Conservation (phyloP, 345 rosid genomes). For the Lepidium aucheri region DNA sequence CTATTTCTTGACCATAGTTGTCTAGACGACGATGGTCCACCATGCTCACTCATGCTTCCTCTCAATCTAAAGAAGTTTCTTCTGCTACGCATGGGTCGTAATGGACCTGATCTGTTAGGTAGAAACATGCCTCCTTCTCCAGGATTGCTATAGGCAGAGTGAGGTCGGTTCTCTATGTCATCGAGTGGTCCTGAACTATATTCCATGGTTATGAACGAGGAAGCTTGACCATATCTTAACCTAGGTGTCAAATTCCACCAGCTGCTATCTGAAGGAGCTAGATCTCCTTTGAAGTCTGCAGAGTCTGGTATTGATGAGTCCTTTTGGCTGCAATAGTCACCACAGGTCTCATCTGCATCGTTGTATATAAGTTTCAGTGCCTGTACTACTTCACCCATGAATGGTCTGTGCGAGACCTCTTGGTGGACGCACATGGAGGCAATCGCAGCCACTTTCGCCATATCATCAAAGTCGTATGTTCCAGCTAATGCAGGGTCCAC, state of each 20-base stretch:
- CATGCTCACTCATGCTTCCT: conserved; percentile 96
- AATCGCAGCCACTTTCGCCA: conserved; percentile 97
- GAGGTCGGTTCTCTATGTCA: conserved; percentile 55
- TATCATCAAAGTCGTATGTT: conserved; percentile 70
- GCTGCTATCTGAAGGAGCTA: conserved; percentile 69
- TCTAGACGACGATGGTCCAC: conserved; percentile 39
- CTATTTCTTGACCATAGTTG: conserved; percentile 23
- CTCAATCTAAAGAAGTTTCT: conserved; percentile 56
- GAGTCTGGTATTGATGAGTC: conserved; percentile 81
- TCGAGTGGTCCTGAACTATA: conserved; percentile 85
- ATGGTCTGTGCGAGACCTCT: conserved; percentile 89
- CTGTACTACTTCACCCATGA: conserved; percentile 99
- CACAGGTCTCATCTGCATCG: conserved; percentile 70
- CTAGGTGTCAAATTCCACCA: conserved; percentile 96
- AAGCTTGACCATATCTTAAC: conserved; percentile 63
- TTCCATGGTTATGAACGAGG: conserved; percentile 89
- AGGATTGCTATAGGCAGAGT: conserved; percentile 50
- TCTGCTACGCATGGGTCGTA: conserved; percentile 65
- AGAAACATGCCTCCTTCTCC: conserved; percentile 40
- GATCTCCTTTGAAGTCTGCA: conserved; percentile 60
- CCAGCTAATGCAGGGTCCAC: conserved; percentile 79
- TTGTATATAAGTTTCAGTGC: conserved; percentile 93
- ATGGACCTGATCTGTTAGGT: conserved; percentile 79
- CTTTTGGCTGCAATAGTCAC: conserved; percentile 74
- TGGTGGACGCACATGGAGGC: conserved; percentile 98